A percentile compares a stretch with the other conserved stretches of the same genome.
These are phyloP conservation scores for Alternaria tenuissima DNA, from an alignment of 2,329 filamentous ascomycete species.

Conservation along the genomic window DNA sequence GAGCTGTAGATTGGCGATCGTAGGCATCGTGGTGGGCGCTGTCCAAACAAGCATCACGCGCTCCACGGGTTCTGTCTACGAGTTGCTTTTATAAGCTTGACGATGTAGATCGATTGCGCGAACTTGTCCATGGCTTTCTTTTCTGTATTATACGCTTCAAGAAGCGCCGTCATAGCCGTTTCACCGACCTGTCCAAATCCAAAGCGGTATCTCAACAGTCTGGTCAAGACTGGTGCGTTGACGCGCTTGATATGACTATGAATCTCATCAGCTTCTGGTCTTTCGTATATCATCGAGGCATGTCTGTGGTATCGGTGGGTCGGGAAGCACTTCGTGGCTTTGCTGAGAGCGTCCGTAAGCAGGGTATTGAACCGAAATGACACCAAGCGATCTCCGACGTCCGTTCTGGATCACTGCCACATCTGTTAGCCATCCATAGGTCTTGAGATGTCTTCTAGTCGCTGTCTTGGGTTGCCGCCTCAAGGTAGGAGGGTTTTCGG, in stretches of 20 bases:
- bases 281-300: not conserved
- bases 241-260: not conserved
- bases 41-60: not conserved
- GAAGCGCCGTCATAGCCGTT: not conserved
- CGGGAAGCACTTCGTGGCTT: not conserved
- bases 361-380: not conserved
- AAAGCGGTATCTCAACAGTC: not conserved
- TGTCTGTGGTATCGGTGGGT: not conserved
- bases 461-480: not conserved
- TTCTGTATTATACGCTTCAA: not conserved
- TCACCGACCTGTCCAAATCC: not conserved
- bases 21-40: not conserved
- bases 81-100: not conserved
- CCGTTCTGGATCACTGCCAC: not conserved
- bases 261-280: not conserved
- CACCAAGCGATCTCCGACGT: not conserved
- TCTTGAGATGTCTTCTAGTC: fast-evolving
- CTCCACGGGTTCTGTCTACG: not conserved
- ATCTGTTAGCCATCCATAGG: not conserved
- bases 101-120: not conserved
- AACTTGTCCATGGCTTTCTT: not conserved
- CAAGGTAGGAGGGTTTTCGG: not conserved
- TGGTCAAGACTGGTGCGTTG: not conserved
- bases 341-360: not conserved
- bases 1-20: not conserved